Percentiles rank a stretch among this genome's conserved stretches.
These are phyloP conservation scores for Spergularia bocconei DNA, from an alignment of 148 eudicot species.

Conservation along the genomic window DNA sequence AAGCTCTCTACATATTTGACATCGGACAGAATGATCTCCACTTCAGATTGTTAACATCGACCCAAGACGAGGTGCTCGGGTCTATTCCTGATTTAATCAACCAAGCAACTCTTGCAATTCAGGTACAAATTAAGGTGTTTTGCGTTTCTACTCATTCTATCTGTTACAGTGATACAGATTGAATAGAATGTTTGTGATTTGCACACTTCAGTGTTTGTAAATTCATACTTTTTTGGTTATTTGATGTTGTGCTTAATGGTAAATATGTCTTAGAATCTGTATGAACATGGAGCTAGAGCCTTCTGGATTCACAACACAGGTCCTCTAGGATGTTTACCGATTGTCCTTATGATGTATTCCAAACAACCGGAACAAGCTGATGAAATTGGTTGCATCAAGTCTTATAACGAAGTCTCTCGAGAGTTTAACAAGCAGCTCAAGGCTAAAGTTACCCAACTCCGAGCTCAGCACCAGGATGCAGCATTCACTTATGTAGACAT, in stretches of 20 bases:
- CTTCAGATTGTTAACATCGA: slow-evolving; percentile 43
- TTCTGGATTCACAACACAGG: slow-evolving; percentile 88
- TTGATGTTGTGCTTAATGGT: no score
- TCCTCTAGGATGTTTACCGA: slow-evolving; percentile 68
- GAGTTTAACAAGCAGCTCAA: slow-evolving; percentile 48
- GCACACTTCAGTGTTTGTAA: no score
- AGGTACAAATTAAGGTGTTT: no score
- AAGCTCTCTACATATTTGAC: slow-evolving; percentile 63
- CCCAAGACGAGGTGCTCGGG: slow-evolving; percentile 48
- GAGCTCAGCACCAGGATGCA: slow-evolving; percentile 29
- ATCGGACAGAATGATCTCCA: slow-evolving; percentile 75
- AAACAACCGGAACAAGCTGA: slow-evolving; percentile 43
- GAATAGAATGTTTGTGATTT: no score
- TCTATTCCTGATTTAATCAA: slow-evolving; percentile 46
- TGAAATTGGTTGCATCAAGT: slow-evolving; percentile 41
- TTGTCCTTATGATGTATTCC: slow-evolving; percentile 31
- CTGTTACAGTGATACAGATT: no score
- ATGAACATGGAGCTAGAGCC: slow-evolving; percentile 53
- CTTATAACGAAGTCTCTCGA: slow-evolving; percentile 57
- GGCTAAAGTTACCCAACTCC: slow-evolving; percentile 40
- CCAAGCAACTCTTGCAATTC: neutral
- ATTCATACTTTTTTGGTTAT: no score
- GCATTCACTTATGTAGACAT: slow-evolving; percentile 64
- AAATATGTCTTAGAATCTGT: slow-evolving; percentile 30
- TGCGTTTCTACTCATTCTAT: no score